These are phyloP conservation scores for Ampelocalamus luodianensis DNA, from an alignment of 176 grass and related monocot species.

Conservation along the genomic window DNA sequence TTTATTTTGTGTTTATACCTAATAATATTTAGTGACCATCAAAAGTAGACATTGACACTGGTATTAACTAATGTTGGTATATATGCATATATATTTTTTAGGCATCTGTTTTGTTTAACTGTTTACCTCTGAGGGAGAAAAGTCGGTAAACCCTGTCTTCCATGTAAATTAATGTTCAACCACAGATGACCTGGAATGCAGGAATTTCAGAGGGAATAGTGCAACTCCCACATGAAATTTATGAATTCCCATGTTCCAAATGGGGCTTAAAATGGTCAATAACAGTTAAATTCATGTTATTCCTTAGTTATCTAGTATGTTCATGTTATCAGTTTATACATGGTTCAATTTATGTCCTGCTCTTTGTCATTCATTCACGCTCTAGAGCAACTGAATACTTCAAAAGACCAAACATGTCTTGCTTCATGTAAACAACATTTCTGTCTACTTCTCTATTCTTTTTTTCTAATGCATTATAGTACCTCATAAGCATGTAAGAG, in stretches of 20 bases:
- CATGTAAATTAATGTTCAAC: neutral
- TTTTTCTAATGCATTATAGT: neutral
- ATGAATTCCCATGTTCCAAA: neutral
- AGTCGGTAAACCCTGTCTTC: too few relatives aligned
- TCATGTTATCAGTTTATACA: neutral
- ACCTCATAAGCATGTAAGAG: too few relatives aligned
- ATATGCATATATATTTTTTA: neutral
- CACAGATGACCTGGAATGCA: neutral
- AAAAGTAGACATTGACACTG: neutral
- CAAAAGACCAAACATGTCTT: neutral
- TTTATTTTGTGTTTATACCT: neutral
- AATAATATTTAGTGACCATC: neutral
- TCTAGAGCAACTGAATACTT: neutral
- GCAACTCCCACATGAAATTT: neutral
- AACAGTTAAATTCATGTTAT: neutral
- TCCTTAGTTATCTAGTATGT: neutral
- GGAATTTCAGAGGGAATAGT: neutral
- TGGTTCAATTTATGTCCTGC: neutral
- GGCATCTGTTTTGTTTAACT: neutral
- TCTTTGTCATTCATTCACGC: slow-evolving; percentile 4
- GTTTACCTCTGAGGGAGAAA: too few relatives aligned
- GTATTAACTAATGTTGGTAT: neutral
- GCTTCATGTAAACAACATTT: neutral
- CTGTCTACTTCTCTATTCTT: neutral
- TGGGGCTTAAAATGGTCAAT: neutral